Conservation (phyloP, 2,329 filamentous ascomycete species). For the Cercospora berteroae region DNA sequence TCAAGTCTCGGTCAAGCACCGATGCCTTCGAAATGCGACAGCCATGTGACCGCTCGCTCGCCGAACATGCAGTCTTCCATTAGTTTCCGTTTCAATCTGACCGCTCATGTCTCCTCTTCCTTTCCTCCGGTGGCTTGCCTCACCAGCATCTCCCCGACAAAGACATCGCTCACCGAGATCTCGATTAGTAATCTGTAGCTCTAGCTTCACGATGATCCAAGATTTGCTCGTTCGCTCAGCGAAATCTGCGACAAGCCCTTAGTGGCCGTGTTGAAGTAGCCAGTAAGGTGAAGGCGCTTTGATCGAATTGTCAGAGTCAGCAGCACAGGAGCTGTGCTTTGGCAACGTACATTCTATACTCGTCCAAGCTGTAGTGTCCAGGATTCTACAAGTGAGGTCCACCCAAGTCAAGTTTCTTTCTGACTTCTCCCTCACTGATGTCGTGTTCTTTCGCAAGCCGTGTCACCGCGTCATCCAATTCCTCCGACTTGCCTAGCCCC, state of each 20-base stretch:
- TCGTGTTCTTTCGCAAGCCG: constrained; percentile 3
- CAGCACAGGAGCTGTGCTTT: neutral
- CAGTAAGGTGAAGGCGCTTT: neutral
- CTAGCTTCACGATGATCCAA: neutral
- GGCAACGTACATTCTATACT: neutral
- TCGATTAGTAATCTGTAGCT: neutral
- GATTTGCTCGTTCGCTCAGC: constrained; percentile 1
- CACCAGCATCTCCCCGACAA: neutral
- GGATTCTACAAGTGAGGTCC: neutral
- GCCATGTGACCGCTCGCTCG: constrained; percentile 1
- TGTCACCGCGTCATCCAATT: neutral
- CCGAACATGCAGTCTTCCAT: constrained; percentile 6
- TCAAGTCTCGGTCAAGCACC: neutral
- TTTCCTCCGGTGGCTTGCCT: neutral
- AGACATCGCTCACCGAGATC: neutral
- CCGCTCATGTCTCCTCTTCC: neutral
- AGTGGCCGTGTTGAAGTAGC: neutral
- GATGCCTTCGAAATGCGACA: neutral
- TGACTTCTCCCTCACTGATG: neutral
- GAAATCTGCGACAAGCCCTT: neutral
- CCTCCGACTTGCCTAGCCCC: neutral
- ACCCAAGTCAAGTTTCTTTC: neutral
- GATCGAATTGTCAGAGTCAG: neutral
- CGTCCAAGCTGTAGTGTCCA: neutral
- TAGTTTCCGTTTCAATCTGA: neutral